Evolutionary conservation across 495 filamentous ascomycete species (phyloP).

Genomic region (Lindgomyces ingoldianus): DNA sequence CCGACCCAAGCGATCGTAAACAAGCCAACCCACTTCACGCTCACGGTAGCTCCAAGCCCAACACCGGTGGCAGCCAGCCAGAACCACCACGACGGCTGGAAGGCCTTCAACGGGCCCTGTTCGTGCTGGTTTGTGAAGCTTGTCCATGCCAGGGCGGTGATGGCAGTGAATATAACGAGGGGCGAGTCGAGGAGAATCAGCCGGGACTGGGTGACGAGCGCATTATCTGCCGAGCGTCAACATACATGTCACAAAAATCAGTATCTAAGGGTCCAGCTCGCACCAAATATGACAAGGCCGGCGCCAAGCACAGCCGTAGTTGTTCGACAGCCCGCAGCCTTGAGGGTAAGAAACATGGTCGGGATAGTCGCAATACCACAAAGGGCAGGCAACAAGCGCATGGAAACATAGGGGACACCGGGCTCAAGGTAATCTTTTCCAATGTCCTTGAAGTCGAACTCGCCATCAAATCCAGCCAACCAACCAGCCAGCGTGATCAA

Average conservation of each 20-base stretch:
- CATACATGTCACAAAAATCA: not conserved
- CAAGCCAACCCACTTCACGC: constrained; percentile 97
- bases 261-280: constrained; percentile 17
- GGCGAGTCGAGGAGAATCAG: constrained; percentile 96
- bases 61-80: constrained; percentile 89
- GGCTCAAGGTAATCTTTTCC: constrained; percentile 97
- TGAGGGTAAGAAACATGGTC: constrained; percentile 90
- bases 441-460: constrained; percentile 99
- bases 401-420: constrained; percentile 93
- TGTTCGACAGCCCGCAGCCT: constrained; percentile 86
- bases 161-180: constrained; percentile 86
- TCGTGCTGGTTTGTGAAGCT: constrained; percentile 98
- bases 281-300: constrained; percentile 86
- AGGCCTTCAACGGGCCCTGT: constrained; percentile 81
- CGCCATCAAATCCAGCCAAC: constrained; percentile 90
- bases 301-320: constrained; percentile 79
- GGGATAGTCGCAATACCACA: constrained; percentile 84
- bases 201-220: constrained; percentile 88
- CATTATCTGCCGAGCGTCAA: constrained; percentile 68
- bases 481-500: constrained; percentile 93
- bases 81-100: constrained; percentile 92
- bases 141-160: constrained; percentile 86
- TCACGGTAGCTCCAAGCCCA: constrained; percentile 84
- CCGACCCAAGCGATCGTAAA: constrained; percentile 99
- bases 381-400: constrained; percentile 90